Evolutionary conservation across 1,139 yeast species (phyloP), one percentile per base, ranked within the genome.

Genomic region (Debaryomyces nepalensis): DNA sequence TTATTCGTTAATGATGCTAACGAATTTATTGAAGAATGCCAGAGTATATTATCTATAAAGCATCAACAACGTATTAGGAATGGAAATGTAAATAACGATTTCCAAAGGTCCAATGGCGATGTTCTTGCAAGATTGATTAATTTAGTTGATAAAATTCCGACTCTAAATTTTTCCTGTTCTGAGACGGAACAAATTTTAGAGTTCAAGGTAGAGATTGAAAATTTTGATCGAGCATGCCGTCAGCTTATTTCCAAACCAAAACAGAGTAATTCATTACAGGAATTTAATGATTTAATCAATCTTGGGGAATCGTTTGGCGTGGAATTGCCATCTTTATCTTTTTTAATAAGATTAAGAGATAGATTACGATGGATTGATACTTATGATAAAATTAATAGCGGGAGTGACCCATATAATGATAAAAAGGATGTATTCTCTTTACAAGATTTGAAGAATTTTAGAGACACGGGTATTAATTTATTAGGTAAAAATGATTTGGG

Each of bases 231-330:
- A 33, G 74, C 77, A 9, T 80, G 81, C 21, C 57, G 77, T 12
- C 50, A 59, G 4, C 61, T 75, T 18, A 50, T 73, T 9, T 50
- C 64, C 0, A 69, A 57, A 42, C 54, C 53, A 11, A 52, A 51
- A 29, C 51, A 53, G 32, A 47, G 46, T 16, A 63, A 61, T 30
- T 50, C 68, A 0, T 37, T 63, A 4, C 59, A 60, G 33, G 82
- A 79, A 35, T 66, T 75, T 40, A 68, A 73, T 36, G 78, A 75
- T 37, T 59, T 77, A 47, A 73, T 75, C 20, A 71, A 63, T 37
- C 59, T 79, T 24, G 91, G 91, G 2, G 73, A 72, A 46, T 73
- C 82, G 10, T 77, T 84, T 54, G 87, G 87, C 3, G 60, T 85
- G 26, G 71, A 69, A 7, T 59, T 85, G 15, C 77, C 81, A 2